Conservation (phyloP, 306 rosid species). For the Dryas alaskensis region DNA sequence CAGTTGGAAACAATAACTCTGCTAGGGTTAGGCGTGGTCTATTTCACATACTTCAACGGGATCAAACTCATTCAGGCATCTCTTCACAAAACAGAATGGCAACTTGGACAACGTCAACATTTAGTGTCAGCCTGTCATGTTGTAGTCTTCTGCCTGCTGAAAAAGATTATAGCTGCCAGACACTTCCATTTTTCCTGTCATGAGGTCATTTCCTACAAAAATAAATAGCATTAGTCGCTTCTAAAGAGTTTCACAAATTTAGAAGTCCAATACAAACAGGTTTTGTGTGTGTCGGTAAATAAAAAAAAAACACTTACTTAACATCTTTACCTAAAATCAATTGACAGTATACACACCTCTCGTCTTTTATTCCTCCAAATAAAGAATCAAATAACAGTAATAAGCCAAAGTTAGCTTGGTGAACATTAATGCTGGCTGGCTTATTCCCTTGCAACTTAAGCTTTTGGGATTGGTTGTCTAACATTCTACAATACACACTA, state of each 20-base stretch:
- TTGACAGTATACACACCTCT: background rate
- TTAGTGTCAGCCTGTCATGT: conserved; percentile 50
- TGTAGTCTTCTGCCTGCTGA: conserved; percentile 53
- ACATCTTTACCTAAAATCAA: background rate
- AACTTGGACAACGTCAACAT: conserved; percentile 8
- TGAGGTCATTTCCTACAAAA: conserved; percentile 56
- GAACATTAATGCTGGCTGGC: background rate
- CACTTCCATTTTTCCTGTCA: conserved; percentile 68
- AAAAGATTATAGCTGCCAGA: conserved; percentile 51
- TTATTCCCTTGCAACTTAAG: background rate
- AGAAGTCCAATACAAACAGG: background rate
- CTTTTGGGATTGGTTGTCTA: background rate
- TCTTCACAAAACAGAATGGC: background rate
- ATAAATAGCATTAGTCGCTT: background rate
- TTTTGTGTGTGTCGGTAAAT: background rate
- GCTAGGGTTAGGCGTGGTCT: conserved; percentile 12
- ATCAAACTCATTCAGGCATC: background rate
- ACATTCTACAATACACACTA: background rate
- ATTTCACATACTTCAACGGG: background rate
- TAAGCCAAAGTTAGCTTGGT: too few relatives aligned
- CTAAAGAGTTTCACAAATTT: background rate
- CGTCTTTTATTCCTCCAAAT: background rate
- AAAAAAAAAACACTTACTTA: background rate
- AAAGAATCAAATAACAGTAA: background rate
- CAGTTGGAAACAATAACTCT: conserved; percentile 11